Evolutionary conservation across 345 rosid genomes (phyloP).

Genomic region (Aquilaria sinensis): DNA sequence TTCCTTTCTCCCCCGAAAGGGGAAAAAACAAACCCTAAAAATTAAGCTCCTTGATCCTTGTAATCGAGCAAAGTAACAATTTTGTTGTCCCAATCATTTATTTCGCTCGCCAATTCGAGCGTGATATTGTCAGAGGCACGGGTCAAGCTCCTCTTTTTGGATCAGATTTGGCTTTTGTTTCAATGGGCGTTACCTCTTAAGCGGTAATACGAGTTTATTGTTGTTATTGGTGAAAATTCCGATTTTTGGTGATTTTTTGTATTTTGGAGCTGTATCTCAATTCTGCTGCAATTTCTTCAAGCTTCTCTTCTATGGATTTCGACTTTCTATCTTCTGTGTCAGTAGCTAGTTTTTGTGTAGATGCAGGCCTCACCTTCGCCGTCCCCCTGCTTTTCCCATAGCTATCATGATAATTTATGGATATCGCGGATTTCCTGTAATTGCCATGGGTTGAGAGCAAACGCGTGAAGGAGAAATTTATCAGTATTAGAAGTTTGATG

Average conservation of each 20-base stretch:
- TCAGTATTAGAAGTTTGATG: too few relatives aligned
- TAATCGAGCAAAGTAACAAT: neutral
- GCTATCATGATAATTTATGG: too few relatives aligned
- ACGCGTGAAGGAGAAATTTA: neutral
- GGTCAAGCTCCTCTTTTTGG: conserved; percentile 5
- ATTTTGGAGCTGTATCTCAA: too few relatives aligned
- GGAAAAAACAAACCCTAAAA: conserved; percentile 21
- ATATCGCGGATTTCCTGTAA: neutral
- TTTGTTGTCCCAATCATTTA: neutral
- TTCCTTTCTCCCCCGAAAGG: neutral
- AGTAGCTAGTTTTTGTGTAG: too few relatives aligned
- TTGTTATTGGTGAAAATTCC: neutral
- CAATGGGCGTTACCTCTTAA: neutral
- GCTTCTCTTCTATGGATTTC: too few relatives aligned
- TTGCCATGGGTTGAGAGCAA: neutral
- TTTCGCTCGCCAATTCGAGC: too few relatives aligned
- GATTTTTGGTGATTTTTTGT: neutral
- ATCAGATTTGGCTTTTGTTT: conserved; percentile 12
- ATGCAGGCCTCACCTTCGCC: too few relatives aligned
- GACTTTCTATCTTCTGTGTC: too few relatives aligned
- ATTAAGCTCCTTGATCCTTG: conserved; percentile 3
- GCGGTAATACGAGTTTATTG: conserved; percentile 10
- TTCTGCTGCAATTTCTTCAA: too few relatives aligned
- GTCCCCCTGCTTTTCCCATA: too few relatives aligned
- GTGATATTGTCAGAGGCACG: neutral